Evolutionary conservation across 1,284 basidiomycete species (phyloP), one percentile per base, ranked within the genome.

Genomic region (Psilocybe mexicana): DNA sequence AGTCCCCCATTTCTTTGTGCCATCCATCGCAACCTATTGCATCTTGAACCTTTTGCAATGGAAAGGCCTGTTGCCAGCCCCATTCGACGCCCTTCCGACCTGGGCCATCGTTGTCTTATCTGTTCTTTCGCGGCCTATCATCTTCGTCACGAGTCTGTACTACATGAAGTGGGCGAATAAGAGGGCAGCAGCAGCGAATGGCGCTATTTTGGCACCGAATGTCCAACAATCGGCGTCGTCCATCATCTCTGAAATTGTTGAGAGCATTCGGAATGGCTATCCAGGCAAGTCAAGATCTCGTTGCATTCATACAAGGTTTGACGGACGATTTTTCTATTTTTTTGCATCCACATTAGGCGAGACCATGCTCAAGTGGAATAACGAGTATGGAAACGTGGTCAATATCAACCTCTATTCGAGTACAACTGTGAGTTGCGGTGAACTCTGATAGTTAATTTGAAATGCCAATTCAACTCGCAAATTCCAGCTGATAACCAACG

Each of bases 401-500:
- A 60, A 61, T 24, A 54, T 66, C 11, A 54, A 61, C 45, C 49
- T 66, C 26, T 46, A 64, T 35, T 62, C 65, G 10, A 54, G 62
- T 42, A 65, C 62, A 52, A 51, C 61, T 54, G 69, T 69, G 44
- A 50, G 65, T 61, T 18, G 18, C 18, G 18, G 18, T 18, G 18
- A 18, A 18, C 18, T 12, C 30, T 44, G 10, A 8, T 28, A 33
- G 5, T 43, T 6, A 6, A 11, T 12, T 12, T 24, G 4, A 30
- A 12, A 45, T n/a, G 40, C 33, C 36, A 42, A 18, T 25, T 25
- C 14, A 23, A 59, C 45, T 53, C 30, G 35, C 23, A 3, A 24
- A 23, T 14, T 18, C 30, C 14, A 79, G 77, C 63, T 76, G 24
- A 64, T 76, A 40, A 78, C 76, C 2, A 59, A 65, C 8, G 76